Evolutionary conservation across 2,329 filamentous ascomycete genomes (phyloP).

Genomic region (Corynespora cassiicola): DNA sequence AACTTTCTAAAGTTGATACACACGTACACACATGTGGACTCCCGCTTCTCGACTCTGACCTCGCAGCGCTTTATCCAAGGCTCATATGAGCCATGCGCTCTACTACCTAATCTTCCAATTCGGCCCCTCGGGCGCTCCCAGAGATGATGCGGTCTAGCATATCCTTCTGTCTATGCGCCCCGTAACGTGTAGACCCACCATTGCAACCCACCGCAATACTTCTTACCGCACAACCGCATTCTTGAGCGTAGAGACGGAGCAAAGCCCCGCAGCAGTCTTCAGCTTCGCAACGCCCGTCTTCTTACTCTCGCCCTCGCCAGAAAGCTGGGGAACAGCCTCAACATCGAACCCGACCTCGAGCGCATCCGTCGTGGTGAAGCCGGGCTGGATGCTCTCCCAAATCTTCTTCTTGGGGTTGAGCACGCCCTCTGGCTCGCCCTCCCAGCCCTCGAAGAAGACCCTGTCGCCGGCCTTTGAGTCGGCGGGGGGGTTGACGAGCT

Average conservation of each 20-base stretch:
- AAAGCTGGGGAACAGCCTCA: slow-evolving; percentile 74
- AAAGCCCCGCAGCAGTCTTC: slow-evolving; percentile 80
- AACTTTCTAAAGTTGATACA: too few species aligned
- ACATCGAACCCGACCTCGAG: slow-evolving; percentile 90
- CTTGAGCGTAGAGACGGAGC: slow-evolving; percentile 82
- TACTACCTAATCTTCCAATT: too few species aligned
- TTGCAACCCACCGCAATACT: too few species aligned
- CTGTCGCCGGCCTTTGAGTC: slow-evolving; percentile 83
- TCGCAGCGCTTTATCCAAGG: too few species aligned
- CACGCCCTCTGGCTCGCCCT: slow-evolving; percentile 88
- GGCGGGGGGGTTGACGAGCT: slow-evolving; percentile 84
- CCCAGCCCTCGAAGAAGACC: slow-evolving; percentile 93
- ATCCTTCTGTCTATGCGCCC: too few species aligned
- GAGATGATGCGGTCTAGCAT: too few species aligned
- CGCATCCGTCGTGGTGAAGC: slow-evolving; percentile 85
- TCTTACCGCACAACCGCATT: slow-evolving; percentile 84
- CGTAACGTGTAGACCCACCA: too few species aligned
- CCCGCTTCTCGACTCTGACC: too few species aligned
- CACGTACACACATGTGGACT: too few species aligned
- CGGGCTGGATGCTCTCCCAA: slow-evolving; percentile 96
- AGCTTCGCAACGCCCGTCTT: slow-evolving; percentile 66
- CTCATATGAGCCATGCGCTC: too few species aligned
- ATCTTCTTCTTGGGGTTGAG: slow-evolving; percentile 99
- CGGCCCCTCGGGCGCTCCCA: too few species aligned
- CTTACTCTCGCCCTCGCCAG: slow-evolving; percentile 68